Evolutionary conservation across 345 rosid species (phyloP).

Genomic region (Eutrema heterophyllum): DNA sequence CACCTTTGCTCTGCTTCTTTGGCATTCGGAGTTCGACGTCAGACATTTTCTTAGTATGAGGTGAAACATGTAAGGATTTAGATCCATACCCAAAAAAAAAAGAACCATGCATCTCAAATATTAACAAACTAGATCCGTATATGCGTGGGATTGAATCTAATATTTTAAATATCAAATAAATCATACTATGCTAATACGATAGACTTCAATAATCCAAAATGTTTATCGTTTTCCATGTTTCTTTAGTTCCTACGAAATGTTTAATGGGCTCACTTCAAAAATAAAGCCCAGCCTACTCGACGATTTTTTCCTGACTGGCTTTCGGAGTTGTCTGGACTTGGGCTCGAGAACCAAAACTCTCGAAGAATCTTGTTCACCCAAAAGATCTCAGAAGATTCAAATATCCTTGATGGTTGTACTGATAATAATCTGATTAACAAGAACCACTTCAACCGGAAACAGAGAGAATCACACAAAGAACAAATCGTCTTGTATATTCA

Average conservation of each 20-base stretch:
- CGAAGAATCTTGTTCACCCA: neutral
- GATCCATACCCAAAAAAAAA: too few species aligned
- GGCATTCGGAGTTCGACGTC: too few species aligned
- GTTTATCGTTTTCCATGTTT: neutral
- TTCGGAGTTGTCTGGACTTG: neutral
- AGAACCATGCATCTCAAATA: neutral
- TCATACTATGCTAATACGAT: neutral
- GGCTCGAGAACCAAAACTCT: neutral
- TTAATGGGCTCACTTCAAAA: slow-evolving; percentile 7
- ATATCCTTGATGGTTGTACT: neutral
- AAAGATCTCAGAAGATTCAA: neutral
- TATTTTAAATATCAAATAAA: neutral
- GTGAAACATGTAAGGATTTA: too few species aligned
- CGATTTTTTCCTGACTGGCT: neutral
- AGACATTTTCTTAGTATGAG: too few species aligned
- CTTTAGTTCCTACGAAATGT: neutral
- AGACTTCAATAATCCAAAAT: neutral
- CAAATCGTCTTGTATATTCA: neutral
- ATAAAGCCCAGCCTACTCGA: neutral
- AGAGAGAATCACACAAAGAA: neutral
- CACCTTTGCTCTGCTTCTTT: too few species aligned
- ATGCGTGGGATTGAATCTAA: neutral
- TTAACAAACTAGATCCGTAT: neutral
- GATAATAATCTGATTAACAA: neutral
- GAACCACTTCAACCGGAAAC: neutral